Conservation (phyloP, 176 grass and related monocot species). For the Carex kokanica region DNA sequence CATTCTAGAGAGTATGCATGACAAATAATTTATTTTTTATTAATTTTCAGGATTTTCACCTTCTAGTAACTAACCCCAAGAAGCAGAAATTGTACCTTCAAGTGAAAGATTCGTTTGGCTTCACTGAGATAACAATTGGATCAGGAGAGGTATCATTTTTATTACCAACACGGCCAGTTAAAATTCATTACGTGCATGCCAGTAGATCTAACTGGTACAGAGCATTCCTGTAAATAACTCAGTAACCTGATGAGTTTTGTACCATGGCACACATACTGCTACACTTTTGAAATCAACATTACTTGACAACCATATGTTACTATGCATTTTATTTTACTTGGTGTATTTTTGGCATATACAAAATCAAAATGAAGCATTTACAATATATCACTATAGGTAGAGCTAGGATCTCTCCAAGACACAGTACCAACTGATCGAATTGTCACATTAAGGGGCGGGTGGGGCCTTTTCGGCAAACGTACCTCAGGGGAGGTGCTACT, state of each 20-base stretch:
- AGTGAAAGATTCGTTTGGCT: constrained; percentile 84
- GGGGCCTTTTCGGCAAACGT: constrained; percentile 58
- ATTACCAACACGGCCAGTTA: background rate
- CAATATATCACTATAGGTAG: constrained; percentile 48
- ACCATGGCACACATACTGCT: background rate
- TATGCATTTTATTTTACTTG: background rate
- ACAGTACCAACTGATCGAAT: constrained; percentile 86
- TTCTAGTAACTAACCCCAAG: constrained; percentile 72
- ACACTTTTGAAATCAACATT: background rate
- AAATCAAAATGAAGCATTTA: background rate
- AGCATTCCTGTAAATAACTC: background rate
- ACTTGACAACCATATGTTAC: background rate
- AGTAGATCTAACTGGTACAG: background rate
- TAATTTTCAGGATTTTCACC: constrained; percentile 72
- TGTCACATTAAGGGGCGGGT: constrained; percentile 58
- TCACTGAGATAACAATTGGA: constrained; percentile 72
- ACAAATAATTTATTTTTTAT: background rate
- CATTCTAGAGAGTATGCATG: background rate
- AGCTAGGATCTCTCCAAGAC: constrained; percentile 89
- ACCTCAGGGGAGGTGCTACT: constrained; percentile 69
- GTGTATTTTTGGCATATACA: background rate
- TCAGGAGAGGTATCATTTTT: constrained; percentile 58
- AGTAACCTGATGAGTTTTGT: background rate
- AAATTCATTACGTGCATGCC: background rate
- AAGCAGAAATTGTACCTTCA: constrained; percentile 71